Evolutionary conservation across 257 asterid species (phyloP).

Genomic region (Solanum corneliomulleri): DNA sequence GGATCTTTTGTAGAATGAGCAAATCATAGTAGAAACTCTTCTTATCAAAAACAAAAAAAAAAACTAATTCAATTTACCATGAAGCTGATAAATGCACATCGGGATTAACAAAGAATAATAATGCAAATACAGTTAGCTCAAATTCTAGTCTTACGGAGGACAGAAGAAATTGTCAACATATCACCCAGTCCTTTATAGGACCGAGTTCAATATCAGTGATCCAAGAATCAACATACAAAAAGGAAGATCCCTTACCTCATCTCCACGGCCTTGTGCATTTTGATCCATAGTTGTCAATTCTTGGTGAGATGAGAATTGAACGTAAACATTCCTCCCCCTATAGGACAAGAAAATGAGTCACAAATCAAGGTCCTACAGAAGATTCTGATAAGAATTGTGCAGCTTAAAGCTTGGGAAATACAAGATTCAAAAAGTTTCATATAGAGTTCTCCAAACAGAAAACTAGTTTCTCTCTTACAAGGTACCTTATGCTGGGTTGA

Average conservation of each 20-base stretch:
- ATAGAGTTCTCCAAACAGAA: background rate
- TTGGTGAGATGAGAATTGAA: slow-evolving; percentile 97
- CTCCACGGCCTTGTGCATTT: slow-evolving; percentile 79
- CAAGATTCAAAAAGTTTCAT: background rate
- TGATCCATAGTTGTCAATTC: slow-evolving; percentile 93
- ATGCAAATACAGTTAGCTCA: background rate
- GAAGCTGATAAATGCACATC: background rate
- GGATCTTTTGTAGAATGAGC: background rate
- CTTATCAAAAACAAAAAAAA: background rate
- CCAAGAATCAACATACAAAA: background rate
- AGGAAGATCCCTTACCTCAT: slow-evolving; percentile 60
- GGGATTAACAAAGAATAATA: background rate
- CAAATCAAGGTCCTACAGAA: background rate
- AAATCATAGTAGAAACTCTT: background rate
- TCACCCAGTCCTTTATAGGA: background rate
- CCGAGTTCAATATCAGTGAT: background rate
- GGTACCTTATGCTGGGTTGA: slow-evolving; percentile 86
- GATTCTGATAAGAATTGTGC: background rate
- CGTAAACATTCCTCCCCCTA: slow-evolving; percentile 94
- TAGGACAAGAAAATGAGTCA: background rate
- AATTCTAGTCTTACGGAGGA: background rate
- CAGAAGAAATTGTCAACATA: background rate
- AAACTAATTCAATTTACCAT: background rate
- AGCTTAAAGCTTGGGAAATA: background rate
- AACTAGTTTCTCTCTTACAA: background rate